Conservation (phyloP, 805 yeast species). For the Sugiyamaella marilandica region DNA sequence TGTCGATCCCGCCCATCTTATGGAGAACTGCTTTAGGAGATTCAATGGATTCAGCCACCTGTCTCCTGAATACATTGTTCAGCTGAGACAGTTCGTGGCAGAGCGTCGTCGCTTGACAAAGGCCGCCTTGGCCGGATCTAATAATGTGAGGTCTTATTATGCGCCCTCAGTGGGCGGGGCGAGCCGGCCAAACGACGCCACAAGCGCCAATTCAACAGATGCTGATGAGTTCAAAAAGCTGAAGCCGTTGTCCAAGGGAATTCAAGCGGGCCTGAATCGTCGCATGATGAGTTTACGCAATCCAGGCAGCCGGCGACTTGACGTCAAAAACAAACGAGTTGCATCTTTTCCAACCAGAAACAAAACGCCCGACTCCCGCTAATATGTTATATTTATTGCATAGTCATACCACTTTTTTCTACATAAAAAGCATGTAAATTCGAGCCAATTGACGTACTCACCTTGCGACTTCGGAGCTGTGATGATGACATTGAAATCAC, state of each 20-base stretch:
- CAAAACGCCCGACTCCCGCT: neutral
- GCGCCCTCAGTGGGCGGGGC: neutral
- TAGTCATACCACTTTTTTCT: neutral
- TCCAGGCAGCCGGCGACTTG: slow-evolving; percentile 4
- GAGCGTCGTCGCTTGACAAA: slow-evolving; percentile 32
- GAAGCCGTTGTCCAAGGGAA: slow-evolving; percentile 10
- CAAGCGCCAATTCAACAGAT: slow-evolving; percentile 6
- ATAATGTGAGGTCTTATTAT: neutral
- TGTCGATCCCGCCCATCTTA: slow-evolving; percentile 29
- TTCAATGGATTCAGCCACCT: slow-evolving; percentile 51
- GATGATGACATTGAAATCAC: too few species aligned
- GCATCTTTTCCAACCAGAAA: slow-evolving; percentile 1
- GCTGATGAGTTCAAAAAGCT: slow-evolving; percentile 13
- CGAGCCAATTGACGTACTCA: too few species aligned
- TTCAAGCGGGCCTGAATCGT: slow-evolving; percentile 5
- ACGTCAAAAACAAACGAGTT: neutral
- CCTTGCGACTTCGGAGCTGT: too few species aligned
- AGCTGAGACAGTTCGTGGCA: slow-evolving; percentile 73
- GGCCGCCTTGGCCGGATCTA: neutral
- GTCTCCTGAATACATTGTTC: slow-evolving; percentile 75
- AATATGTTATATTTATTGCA: neutral
- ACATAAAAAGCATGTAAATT: too few species aligned
- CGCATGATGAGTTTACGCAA: slow-evolving; percentile 14
- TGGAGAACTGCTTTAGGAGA: slow-evolving; percentile 25
- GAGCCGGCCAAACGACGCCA: neutral